Evolutionary conservation across 192 early-diverging fungal species (phyloP).

Genomic region (Spizellomyces punctatus): DNA sequence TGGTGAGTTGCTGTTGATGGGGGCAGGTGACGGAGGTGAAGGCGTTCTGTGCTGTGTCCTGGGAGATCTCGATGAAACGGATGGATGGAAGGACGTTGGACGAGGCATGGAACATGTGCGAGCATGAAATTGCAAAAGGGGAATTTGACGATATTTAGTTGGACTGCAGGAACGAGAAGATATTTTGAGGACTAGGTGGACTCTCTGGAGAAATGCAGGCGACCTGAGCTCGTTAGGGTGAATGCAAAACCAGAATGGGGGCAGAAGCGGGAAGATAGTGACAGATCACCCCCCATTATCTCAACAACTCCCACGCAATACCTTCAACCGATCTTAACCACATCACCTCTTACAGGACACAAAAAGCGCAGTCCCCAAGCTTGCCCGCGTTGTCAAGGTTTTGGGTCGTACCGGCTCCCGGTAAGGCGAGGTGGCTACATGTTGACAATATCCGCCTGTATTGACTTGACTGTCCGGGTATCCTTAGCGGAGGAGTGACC

Average conservation of each 20-base stretch:
- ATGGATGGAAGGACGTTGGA: neutral
- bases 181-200: too few relatives aligned
- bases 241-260: too few relatives aligned
- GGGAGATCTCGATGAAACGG: neutral
- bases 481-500: conserved; percentile 90
- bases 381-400: conserved; percentile 94
- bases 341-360: conserved; percentile 25
- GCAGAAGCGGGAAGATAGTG: too few relatives aligned
- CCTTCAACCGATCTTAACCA: neutral
- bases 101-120: neutral
- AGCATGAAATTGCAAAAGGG: neutral
- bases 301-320: neutral
- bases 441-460: too few relatives aligned
- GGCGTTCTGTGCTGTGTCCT: too few relatives aligned
- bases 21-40: too few relatives aligned
- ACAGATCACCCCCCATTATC: too few relatives aligned
- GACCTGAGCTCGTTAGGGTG: too few relatives aligned
- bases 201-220: too few relatives aligned
- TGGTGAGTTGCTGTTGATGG: too few relatives aligned
- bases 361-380: conserved; percentile 68
- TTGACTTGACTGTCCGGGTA: too few relatives aligned
- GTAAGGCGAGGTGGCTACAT: conserved; percentile 23
- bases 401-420: conserved; percentile 99
- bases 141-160: neutral
- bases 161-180: neutral